Evolutionary conservation across 2,329 filamentous ascomycete genomes (phyloP), one percentile per base, ranked within the genome.

Genomic region (Pseudocercospora cruenta): DNA sequence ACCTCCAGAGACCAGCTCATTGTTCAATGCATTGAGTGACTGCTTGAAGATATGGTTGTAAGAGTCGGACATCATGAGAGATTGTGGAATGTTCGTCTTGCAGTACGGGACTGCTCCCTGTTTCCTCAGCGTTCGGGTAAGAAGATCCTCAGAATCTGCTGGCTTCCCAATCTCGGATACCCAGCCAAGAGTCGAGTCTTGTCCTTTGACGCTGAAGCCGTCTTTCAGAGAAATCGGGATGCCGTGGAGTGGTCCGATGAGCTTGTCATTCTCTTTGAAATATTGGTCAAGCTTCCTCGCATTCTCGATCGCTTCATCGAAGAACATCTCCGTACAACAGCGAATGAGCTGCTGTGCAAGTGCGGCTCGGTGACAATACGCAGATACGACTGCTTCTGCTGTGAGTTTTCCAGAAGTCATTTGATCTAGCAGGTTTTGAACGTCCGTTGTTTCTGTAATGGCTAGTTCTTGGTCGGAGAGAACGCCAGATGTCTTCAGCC

Each of bases 11-110:
- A 86, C 88, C 39, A 88, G 80, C 21, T 82, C 78, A 0, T 85
- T 81, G 67, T 90, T 90, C 64, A 84, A 80, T 0, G 90, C 89
- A 72, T 90, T 91, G 2, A 90, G 78, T 0, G 87, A 79, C 3
- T 80, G 74, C 2, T 80, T 80, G 63, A 82, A 82, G 31, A 82
- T 67, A 47, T 76, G 72, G 67, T 76, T 76, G 49, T 76, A 70
- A 4, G 70, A 72, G 58, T 75, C 74, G 12, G 67, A 72, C 80
- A 57, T 61, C 62, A 67, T 62, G 36, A 67, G 60, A 47, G 83
- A 85, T 69, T 85, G 83, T 3, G 85, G 84, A 2, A 87, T 74
- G 65, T 86, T 87, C 3, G 85, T 87, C 73, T 87, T 85, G 74
- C 80, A 82, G 67, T 84, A 83, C 0, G 83, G 69, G 1, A 86